These are phyloP conservation scores for Phaeotremella fagi DNA, from an alignment of 768 basidiomycete genomes.

Conservation along the genomic window DNA sequence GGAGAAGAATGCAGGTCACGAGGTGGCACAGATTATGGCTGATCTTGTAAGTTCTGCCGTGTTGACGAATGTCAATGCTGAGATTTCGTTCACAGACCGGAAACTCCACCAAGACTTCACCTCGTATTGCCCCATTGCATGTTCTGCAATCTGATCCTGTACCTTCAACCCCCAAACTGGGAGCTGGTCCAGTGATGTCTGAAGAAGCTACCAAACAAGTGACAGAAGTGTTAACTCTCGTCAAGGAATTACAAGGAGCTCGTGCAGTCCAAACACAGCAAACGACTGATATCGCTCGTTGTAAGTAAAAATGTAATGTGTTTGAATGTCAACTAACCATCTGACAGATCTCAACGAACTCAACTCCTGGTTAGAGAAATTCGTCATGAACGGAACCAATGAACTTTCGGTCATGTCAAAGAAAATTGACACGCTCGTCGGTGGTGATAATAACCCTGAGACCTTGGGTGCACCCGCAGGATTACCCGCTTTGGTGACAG, in stretches of 20 bases:
- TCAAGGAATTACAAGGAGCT: constrained; percentile 40
- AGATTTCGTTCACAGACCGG: constrained; percentile 21
- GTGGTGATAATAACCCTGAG: constrained; percentile 10
- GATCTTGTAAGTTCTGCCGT: constrained; percentile 28
- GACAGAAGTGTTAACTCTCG: constrained; percentile 32
- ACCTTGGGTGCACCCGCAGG: constrained; percentile 1
- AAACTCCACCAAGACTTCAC: constrained; percentile 27
- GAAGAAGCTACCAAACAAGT: constrained; percentile 28
- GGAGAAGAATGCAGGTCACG: constrained; percentile 32
- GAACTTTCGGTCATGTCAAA: constrained; percentile 63
- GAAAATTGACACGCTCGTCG: constrained; percentile 60
- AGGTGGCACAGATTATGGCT: constrained; percentile 43
- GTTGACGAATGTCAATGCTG: neutral
- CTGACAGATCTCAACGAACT: constrained; percentile 33
- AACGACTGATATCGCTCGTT: constrained; percentile 46
- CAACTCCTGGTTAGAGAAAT: constrained; percentile 72
- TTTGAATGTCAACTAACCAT: constrained; percentile 2
- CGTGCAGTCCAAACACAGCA: constrained; percentile 44
- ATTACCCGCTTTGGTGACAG: constrained; percentile 44
- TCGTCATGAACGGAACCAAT: constrained; percentile 69
- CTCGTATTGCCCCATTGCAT: constrained; percentile 27
- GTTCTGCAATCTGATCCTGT: constrained; percentile 29
- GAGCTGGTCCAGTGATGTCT: constrained; percentile 2
- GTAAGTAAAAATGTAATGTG: constrained; percentile 20
- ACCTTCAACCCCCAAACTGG: constrained; percentile 5